Conservation (phyloP, 495 filamentous ascomycete species). For the Penicillium lividum region DNA sequence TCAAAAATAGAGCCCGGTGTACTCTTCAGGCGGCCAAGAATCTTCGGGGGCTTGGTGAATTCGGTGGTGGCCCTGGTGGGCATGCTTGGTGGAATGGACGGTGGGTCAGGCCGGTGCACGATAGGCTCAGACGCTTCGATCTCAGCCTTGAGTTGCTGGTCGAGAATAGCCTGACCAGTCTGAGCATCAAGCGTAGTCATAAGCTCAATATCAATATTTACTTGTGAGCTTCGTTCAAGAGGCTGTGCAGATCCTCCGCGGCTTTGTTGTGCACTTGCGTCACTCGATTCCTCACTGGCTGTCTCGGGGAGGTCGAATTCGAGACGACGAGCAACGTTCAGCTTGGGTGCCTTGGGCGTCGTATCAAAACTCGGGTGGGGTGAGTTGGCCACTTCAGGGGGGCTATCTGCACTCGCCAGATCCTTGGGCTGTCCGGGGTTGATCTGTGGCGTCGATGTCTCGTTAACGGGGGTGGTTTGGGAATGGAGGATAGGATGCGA, state of each 20-base stretch:
- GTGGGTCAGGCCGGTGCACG: slow-evolving; percentile 21
- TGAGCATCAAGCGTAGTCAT: slow-evolving; percentile 45
- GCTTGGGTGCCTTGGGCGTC: slow-evolving; percentile 36
- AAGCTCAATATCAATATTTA: slow-evolving; percentile 35
- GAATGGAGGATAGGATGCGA: slow-evolving; percentile 34
- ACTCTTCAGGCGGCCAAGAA: slow-evolving; percentile 47
- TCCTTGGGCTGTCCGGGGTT: slow-evolving; percentile 30
- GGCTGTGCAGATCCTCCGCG: slow-evolving; percentile 5
- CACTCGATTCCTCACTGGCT: slow-evolving; percentile 44
- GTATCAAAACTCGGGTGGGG: slow-evolving; percentile 17
- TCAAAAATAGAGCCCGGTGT: slow-evolving; percentile 48
- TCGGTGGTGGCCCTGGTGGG: slow-evolving; percentile 9
- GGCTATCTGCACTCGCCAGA: slow-evolving; percentile 20
- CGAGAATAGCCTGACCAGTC: slow-evolving; percentile 39
- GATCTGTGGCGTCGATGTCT: slow-evolving; percentile 37
- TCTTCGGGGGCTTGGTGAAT: slow-evolving; percentile 40
- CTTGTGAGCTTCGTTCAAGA: background rate
- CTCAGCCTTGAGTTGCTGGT: slow-evolving; percentile 24
- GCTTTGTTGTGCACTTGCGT: slow-evolving; percentile 19
- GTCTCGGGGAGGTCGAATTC: slow-evolving; percentile 45
- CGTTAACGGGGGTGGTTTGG: slow-evolving; percentile 35
- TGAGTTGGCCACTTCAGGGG: slow-evolving; percentile 9
- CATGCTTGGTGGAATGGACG: slow-evolving; percentile 6
- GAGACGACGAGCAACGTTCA: slow-evolving; percentile 35
- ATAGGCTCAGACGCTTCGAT: slow-evolving; percentile 25